Evolutionary conservation across 768 basidiomycete genomes (phyloP), one percentile per base, ranked within the genome.

Genomic region (Trametopsis cervina): DNA sequence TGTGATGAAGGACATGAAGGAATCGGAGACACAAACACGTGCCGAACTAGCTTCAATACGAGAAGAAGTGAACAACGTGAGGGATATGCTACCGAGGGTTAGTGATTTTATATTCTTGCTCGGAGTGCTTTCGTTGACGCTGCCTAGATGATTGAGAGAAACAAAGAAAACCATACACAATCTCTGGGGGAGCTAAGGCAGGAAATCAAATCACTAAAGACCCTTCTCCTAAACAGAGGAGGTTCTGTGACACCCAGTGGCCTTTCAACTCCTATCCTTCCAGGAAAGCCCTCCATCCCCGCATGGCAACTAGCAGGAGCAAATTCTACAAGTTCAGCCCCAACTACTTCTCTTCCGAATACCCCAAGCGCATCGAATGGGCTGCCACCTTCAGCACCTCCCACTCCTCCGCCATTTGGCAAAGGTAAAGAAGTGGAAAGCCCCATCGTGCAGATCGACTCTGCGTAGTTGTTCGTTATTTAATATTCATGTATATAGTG

Each of bases 81-180:
- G 86, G 17, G 93, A 95, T 54, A 84, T 94, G 81, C 66, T 99
- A 15, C 96, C 96, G 4, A 92, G 89, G 79, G 96, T 94, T 52
- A 22, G 69, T 60, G 9, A 23, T 27, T 18, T 20, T 40, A 18
- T 9, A 22, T n/a, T 52, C 44, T 47, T 4, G 17, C 10, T n/a
- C 47, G 17, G n/a, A 37, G 5, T 40, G 10, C 51, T 26, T 33
- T n/a, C 23, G 22, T 36, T 52, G 42, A 40, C 47, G 36, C n/a
- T n/a, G n/a, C 33, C 45, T 54, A 98, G 94, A 89, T 97, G 88
- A 85, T 96, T 45, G 90, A 96, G 47, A 93, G 89, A 69, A 89
- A 85, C 62, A 89, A 91, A 62, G 85, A 90, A 46, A 75, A 78
- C 12, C 92, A 96, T 65, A 76, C 80, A 18, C 81, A 85, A 51